Evolutionary conservation across 2,329 filamentous ascomycete species (phyloP).

Genomic region (Talaromyces sp.): DNA sequence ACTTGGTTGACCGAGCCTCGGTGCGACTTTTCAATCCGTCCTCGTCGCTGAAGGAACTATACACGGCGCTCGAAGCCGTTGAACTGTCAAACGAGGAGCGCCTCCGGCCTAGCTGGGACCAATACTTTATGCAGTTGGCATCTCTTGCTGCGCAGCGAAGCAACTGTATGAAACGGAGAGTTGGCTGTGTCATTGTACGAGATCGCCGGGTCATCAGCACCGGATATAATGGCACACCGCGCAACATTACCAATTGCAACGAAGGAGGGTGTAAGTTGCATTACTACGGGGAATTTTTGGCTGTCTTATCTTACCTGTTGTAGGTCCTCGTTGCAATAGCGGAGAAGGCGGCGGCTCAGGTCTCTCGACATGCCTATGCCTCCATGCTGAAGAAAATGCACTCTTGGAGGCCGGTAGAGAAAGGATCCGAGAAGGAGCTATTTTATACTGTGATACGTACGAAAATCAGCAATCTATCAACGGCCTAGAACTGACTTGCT

Average conservation of each 20-base stretch:
- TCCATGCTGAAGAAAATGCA: constrained; percentile 98
- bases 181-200: constrained; percentile 87
- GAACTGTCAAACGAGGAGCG: constrained; percentile 74
- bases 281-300: neutral
- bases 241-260: constrained; percentile 82
- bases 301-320: constrained; percentile 9
- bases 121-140: constrained; percentile 97
- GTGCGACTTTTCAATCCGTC: constrained; percentile 84
- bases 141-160: constrained; percentile 82
- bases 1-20: constrained; percentile 74
- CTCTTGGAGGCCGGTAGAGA: constrained; percentile 90
- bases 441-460: constrained; percentile 83
- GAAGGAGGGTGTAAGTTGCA: constrained; percentile 70
- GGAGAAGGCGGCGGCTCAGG: constrained; percentile 65
- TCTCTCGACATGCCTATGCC: constrained; percentile 82
- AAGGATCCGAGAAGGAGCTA: constrained; percentile 73
- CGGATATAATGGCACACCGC: constrained; percentile 95
- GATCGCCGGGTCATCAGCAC: constrained; percentile 86
- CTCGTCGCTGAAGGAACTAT: constrained; percentile 63
- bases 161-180: constrained; percentile 97
- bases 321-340: constrained; percentile 70
- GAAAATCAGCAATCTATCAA: constrained; percentile 13
- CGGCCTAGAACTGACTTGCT: constrained; percentile 5
- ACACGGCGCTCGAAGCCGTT: constrained; percentile 65
- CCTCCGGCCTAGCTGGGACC: constrained; percentile 86